Evolutionary conservation across 1,139 yeast genomes (phyloP).

Genomic region (Yamadazyma spencermartinsiae): DNA sequence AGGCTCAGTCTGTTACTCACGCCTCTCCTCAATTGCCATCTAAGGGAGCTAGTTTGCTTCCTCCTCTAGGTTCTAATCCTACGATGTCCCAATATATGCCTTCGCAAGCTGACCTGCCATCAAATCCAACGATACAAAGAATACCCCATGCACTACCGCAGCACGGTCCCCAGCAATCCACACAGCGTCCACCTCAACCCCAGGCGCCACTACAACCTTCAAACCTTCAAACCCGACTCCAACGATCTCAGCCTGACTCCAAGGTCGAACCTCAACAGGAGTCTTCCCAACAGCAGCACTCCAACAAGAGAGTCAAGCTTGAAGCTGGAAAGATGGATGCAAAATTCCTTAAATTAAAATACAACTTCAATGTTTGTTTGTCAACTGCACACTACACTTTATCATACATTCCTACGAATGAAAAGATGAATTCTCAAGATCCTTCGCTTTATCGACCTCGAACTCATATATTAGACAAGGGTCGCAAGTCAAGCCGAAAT

Average conservation of each 20-base stretch:
- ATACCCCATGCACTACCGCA: background rate
- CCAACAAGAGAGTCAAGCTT: background rate
- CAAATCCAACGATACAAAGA: too few relatives aligned
- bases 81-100: background rate
- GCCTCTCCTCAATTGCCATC: too few relatives aligned
- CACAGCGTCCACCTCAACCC: background rate
- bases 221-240: background rate
- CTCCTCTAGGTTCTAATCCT: background rate
- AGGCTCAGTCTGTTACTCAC: too few relatives aligned
- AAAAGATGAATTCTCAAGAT: background rate
- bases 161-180: too few relatives aligned
- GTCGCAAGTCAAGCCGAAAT: background rate
- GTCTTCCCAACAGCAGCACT: background rate
- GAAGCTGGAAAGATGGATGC: background rate
- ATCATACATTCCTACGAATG: background rate
- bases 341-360: constrained; percentile 1
- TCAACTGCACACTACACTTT: background rate
- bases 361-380: constrained; percentile 2
- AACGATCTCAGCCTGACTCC: background rate
- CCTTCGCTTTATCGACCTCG: too few relatives aligned
- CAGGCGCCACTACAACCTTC: background rate
- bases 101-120: too few relatives aligned
- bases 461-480: too few relatives aligned
- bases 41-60: background rate
- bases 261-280: background rate